These are phyloP conservation scores for Lactarius pseudohatsudake DNA, from an alignment of 768 basidiomycete species.

Conservation along the genomic window DNA sequence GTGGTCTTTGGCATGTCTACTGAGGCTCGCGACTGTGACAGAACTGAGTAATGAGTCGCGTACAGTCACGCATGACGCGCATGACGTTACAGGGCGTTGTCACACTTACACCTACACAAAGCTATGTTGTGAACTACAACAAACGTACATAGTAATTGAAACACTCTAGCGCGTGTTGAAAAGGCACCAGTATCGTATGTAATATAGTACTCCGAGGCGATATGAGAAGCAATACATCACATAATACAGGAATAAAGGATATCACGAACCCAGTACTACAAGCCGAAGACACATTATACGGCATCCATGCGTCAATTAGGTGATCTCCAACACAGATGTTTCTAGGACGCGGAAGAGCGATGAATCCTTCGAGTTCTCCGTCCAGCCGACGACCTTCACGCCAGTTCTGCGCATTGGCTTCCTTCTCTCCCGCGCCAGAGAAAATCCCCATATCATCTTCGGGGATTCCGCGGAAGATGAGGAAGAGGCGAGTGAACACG, in stretches of 20 bases:
- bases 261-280: slow-evolving; percentile 16
- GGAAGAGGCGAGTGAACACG: slow-evolving; percentile 79
- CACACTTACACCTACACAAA: slow-evolving; percentile 4
- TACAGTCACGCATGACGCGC: slow-evolving; percentile 12
- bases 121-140: slow-evolving; percentile 21
- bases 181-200: slow-evolving; percentile 13
- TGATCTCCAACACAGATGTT: slow-evolving; percentile 73
- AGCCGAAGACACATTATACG: slow-evolving; percentile 5
- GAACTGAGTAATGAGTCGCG: slow-evolving; percentile 11
- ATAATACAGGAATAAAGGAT: slow-evolving; percentile 29
- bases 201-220: slow-evolving; percentile 12
- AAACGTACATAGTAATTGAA: slow-evolving; percentile 24
- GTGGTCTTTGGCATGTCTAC: slow-evolving; percentile 27
- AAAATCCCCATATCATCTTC: slow-evolving; percentile 79
- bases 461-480: slow-evolving; percentile 79
- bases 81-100: not conserved
- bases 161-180: slow-evolving; percentile 11
- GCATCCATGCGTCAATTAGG: slow-evolving; percentile 34
- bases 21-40: not conserved
- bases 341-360: slow-evolving; percentile 77
- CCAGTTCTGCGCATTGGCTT: slow-evolving; percentile 81
- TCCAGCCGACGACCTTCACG: slow-evolving; percentile 75
- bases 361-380: slow-evolving; percentile 74
- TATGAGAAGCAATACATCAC: slow-evolving; percentile 13
- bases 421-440: slow-evolving; percentile 80